These are phyloP conservation scores for Paratinospora sagittata DNA, from an alignment of 164 flowering plant species.

Conservation along the genomic window DNA sequence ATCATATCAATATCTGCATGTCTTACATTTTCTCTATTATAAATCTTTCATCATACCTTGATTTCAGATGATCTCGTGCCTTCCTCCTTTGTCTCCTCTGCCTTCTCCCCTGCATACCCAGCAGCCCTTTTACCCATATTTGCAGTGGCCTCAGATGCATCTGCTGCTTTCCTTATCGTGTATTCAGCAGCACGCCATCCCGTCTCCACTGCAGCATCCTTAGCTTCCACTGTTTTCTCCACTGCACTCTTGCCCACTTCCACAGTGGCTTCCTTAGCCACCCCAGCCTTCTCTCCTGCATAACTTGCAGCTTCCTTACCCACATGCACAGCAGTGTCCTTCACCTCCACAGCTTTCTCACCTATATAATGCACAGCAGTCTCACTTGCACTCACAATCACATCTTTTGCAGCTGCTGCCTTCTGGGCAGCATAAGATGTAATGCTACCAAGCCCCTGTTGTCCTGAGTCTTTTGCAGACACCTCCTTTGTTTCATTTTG, in stretches of 20 bases:
- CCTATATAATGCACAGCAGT: conserved; percentile 14
- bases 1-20: neutral
- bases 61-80: conserved; percentile 21
- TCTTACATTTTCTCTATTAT: neutral
- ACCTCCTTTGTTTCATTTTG: too few relatives aligned
- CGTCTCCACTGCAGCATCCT: conserved; percentile 35
- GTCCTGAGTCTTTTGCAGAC: too few relatives aligned
- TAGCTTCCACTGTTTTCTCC: conserved; percentile 21
- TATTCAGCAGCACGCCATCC: conserved; percentile 22
- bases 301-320: too few relatives aligned
- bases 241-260: too few relatives aligned
- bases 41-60: conserved; percentile 22
- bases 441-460: neutral
- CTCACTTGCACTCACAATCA: conserved; percentile 20
- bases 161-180: conserved; percentile 16
- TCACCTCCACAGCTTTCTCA: conserved; percentile 17
- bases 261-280: too few relatives aligned
- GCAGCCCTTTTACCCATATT: conserved; percentile 32
- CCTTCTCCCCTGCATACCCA: conserved; percentile 30
- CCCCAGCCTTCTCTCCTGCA: conserved; percentile 2
- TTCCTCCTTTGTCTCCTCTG: conserved; percentile 41
- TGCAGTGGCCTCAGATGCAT: conserved; percentile 21
- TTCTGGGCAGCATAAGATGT: conserved; percentile 14
- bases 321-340: conserved; percentile 11
- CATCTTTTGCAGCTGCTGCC: conserved; percentile 20